phyloP scores from a whole-genome alignment of 441 rosid genomes.

The Aleurites moluccanus region DNA sequence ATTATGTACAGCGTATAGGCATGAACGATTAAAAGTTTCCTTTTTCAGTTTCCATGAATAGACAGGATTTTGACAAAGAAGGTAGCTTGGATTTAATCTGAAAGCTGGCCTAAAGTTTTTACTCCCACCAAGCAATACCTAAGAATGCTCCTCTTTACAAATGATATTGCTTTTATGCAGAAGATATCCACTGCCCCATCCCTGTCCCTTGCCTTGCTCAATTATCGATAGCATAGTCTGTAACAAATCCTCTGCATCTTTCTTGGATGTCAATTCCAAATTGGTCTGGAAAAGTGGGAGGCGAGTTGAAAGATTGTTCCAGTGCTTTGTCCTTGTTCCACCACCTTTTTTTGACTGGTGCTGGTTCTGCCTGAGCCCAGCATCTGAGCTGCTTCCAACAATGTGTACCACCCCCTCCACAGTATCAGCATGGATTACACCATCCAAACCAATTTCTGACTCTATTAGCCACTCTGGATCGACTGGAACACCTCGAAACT shows the following conservation, averaged over 20 bases:
- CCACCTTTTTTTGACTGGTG: conserved; percentile 46
- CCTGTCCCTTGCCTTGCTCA: conserved; percentile 60
- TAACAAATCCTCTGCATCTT: conserved; percentile 55
- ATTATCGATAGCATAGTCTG: conserved; percentile 54
- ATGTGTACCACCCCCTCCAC: conserved; percentile 63
- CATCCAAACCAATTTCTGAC: conserved; percentile 70
- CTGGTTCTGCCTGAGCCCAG: conserved; percentile 56
- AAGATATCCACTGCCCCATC: conserved; percentile 53
- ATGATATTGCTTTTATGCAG: conserved; percentile 57
- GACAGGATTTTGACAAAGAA: too few relatives aligned
- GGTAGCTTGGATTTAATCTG: too few relatives aligned
- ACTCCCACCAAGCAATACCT: not conserved
- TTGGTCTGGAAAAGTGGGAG: conserved; percentile 82
- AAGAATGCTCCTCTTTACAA: conserved; percentile 16
- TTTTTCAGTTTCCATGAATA: too few relatives aligned
- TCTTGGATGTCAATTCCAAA: conserved; percentile 56
- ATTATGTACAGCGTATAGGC: too few relatives aligned
- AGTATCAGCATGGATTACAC: conserved; percentile 71
- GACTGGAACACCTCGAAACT: conserved; percentile 64
- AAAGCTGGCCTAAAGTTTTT: not conserved
- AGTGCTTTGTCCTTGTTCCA: conserved; percentile 45
- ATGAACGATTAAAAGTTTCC: too few relatives aligned
- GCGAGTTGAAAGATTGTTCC: conserved; percentile 52
- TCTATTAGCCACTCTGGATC: conserved; percentile 75
- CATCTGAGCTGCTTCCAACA: conserved; percentile 82